phyloP scores from a whole-genome alignment of 257 asterid genomes.

The Penstemon davidsonii region DNA sequence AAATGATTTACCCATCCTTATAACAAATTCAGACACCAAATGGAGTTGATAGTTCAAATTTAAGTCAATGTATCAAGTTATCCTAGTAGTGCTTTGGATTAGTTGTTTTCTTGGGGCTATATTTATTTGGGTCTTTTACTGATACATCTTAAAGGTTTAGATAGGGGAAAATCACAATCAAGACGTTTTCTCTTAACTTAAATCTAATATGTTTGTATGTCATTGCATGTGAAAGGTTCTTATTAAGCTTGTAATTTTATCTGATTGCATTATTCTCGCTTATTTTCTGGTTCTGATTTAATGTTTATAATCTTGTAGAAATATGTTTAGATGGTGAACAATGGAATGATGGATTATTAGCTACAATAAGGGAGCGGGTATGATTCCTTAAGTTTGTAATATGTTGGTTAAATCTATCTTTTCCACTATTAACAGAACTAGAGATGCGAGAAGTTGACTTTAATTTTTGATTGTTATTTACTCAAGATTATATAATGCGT shows the following conservation, averaged over 20 bases:
- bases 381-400: slow-evolving; percentile 21
- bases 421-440: slow-evolving; percentile 17
- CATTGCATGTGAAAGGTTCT: slow-evolving; percentile 8
- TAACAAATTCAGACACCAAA: too few species aligned
- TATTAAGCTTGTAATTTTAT: slow-evolving; percentile 14
- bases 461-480: too few species aligned
- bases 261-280: slow-evolving; percentile 5
- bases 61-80: too few species aligned
- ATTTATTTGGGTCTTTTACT: too few species aligned
- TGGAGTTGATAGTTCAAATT: too few species aligned
- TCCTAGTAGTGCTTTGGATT: too few species aligned
- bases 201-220: too few species aligned
- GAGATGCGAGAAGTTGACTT: background rate
- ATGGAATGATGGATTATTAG: slow-evolving; percentile 97
- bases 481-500: too few species aligned
- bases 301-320: slow-evolving; percentile 55
- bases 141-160: too few species aligned
- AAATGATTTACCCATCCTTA: too few species aligned
- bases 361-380: slow-evolving; percentile 96
- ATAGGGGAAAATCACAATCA: background rate
- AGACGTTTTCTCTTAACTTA: slow-evolving; percentile 8
- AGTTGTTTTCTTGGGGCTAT: too few species aligned
- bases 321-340: slow-evolving; percentile 84
- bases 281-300: slow-evolving; percentile 29
- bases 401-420: slow-evolving; percentile 20